A percentile compares a stretch with the other conserved stretches of the same genome.
Evolutionary conservation across 768 basidiomycete genomes (phyloP).

Genomic region (Imleria badia): DNA sequence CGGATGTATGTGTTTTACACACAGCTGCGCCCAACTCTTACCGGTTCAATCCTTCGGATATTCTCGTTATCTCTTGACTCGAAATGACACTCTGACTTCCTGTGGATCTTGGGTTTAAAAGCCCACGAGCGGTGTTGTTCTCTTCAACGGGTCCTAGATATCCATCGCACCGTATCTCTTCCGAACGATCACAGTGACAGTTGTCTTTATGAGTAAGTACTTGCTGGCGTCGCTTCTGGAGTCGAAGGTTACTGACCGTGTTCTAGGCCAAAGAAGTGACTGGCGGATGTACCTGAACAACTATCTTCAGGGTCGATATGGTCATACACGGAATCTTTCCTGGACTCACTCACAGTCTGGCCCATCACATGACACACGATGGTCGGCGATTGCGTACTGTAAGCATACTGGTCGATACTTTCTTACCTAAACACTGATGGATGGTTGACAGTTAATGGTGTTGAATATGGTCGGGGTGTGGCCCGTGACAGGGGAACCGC

Average conservation of each 20-base stretch:
- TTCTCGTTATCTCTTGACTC: constrained; percentile 27
- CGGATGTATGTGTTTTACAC: constrained; percentile 4
- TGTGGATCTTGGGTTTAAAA: constrained; percentile 29
- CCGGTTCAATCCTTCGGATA: constrained; percentile 5
- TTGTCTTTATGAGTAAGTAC: constrained; percentile 20
- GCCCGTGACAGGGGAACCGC: constrained; percentile 29
- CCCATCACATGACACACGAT: constrained; percentile 24
- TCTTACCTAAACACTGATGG: background rate
- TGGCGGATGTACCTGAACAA: constrained; percentile 33
- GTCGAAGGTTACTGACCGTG: constrained; percentile 2
- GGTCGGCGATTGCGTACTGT: constrained; percentile 28
- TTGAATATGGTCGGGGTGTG: constrained; percentile 27
- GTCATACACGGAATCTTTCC: constrained; percentile 26
- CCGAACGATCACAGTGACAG: background rate
- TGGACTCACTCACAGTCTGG: constrained; percentile 23
- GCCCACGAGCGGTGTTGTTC: background rate
- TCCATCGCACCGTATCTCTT: background rate
- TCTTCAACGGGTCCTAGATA: constrained; percentile 9
- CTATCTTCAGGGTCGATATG: constrained; percentile 33
- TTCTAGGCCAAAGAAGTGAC: constrained; percentile 21
- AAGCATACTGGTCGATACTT: background rate
- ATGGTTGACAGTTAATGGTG: constrained; percentile 20
- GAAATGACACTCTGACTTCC: constrained; percentile 23
- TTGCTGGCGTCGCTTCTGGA: background rate
- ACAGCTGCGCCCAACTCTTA: constrained; percentile 17